phyloP scores from a whole-genome alignment of 352 stramenopile genomes.

The Phytopythium aichiense region DNA sequence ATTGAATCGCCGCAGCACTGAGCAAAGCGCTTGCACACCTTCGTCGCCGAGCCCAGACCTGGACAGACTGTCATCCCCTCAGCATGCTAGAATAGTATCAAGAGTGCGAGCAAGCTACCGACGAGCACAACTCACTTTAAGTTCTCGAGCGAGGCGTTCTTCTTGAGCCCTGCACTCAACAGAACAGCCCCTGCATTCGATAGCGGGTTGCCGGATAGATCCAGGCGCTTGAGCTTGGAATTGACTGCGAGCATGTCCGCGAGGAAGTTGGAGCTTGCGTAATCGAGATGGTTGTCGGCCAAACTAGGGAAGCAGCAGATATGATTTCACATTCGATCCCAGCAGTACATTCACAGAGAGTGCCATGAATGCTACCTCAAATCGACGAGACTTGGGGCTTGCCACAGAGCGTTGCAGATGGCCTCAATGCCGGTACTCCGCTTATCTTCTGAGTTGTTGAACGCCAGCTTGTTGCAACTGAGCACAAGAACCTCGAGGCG shows the following conservation, averaged over 20 bases:
- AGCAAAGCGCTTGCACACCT: slow-evolving; percentile 24
- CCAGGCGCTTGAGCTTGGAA: slow-evolving; percentile 25
- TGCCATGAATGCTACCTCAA: slow-evolving; percentile 19
- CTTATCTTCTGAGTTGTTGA: slow-evolving; percentile 58
- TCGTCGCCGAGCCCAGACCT: slow-evolving; percentile 44
- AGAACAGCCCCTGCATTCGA: slow-evolving; percentile 39
- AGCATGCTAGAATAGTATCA: not conserved
- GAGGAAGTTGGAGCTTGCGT: slow-evolving; percentile 34
- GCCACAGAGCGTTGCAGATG: slow-evolving; percentile 53
- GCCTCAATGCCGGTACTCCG: slow-evolving; percentile 44
- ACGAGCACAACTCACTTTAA: slow-evolving; percentile 31
- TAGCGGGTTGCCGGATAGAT: slow-evolving; percentile 45
- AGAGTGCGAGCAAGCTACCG: not conserved
- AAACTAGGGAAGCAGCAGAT: slow-evolving; percentile 21
- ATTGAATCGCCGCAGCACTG: slow-evolving; percentile 42
- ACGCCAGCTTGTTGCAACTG: slow-evolving; percentile 36
- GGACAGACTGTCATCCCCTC: slow-evolving; percentile 19
- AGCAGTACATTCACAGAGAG: no score
- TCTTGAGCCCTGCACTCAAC: slow-evolving; percentile 41
- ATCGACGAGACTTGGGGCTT: slow-evolving; percentile 29
- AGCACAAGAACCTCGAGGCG: slow-evolving; percentile 46
- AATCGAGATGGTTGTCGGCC: slow-evolving; percentile 51
- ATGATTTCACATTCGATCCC: not conserved
- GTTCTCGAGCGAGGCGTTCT: slow-evolving; percentile 40
- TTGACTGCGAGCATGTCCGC: slow-evolving; percentile 61